Conservation (phyloP, 1,284 basidiomycete species). For the Meripilus lineatus region DNA sequence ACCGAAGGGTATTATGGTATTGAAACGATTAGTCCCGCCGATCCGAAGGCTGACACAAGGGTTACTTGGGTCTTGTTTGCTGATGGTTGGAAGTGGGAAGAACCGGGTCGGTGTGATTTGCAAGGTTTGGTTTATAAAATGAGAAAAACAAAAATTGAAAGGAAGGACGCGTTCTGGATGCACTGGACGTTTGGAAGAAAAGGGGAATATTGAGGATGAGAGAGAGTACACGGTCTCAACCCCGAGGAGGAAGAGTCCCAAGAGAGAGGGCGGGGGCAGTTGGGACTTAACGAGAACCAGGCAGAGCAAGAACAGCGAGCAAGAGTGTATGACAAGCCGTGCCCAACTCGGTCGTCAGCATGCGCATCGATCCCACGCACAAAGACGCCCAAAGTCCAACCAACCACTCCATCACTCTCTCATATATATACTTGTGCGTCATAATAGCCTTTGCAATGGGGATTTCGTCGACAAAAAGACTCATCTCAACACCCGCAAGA, state of each 20-base stretch:
- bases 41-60: conserved; percentile 3
- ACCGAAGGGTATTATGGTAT: conserved; percentile 4
- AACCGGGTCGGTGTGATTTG: conserved; percentile 15
- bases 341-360: not conserved
- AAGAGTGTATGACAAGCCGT: not conserved
- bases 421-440: too few relatives aligned
- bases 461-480: too few relatives aligned
- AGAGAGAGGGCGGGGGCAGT: conserved; percentile 11
- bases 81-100: conserved; percentile 15
- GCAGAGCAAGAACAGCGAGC: conserved; percentile 21
- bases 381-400: too few relatives aligned
- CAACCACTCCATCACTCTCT: too few relatives aligned
- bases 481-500: too few relatives aligned
- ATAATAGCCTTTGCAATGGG: too few relatives aligned
- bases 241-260: conserved; percentile 15
- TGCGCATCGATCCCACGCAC: not conserved
- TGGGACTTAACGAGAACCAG: conserved; percentile 21
- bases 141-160: conserved; percentile 21
- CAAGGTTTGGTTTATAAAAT: conserved; percentile 17
- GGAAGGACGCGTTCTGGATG: conserved; percentile 26
- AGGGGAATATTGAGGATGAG: conserved; percentile 11
- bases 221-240: conserved; percentile 16
- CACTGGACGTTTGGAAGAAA: conserved; percentile 15
- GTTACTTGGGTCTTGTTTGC: too few relatives aligned
- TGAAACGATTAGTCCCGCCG: conserved; percentile 6